Base-by-base conservation (phyloP, 257 asterid species). In the Solanum rostratum region DNA sequence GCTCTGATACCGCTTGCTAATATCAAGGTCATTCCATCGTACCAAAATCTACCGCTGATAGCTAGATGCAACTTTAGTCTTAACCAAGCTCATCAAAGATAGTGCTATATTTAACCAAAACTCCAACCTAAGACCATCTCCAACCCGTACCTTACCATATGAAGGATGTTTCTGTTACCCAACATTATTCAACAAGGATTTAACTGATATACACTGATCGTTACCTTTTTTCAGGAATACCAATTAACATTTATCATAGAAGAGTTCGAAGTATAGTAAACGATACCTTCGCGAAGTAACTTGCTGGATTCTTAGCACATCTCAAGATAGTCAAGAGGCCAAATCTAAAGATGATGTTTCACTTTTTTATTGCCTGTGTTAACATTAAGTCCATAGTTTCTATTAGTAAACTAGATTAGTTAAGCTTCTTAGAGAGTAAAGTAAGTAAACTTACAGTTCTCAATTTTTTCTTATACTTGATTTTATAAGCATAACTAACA, bases 301-400 rank as follows among this genome's bases (percentile, higher is more conserved):
- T 91, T 29, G 86, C 97, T 7, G 98, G 97, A 88, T 96, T 94
- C 86, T 88, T 92, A 82, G 98, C 92, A 89, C 97, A 96, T 65
- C 83, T 92, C 74, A 96, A 83, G 79, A 94, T 88, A 65, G 96
- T 90, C 91, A 91, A 76, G 19, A 96, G 98, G 60, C 87, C 98
- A 84, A 89, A 90, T 92, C 89, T 93, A 82, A 94, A 96, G 78
- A 98, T 22, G 98, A 96, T 41, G 98, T 94, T 91, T 97, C 98
- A n/a, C n/a, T 91, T 91, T 85, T 93, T 97, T 60, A 97, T 65
- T 10, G 93, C 99, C 99, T 97, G 95, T 95, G 95, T 85, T 85
- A 88, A 83, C 18, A 87, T 68, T 79, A 85, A 54, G 82, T 84
- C 73, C 79, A 37, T 49, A 73, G 39, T 33, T 3, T 4, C 45